Evolutionary conservation across 148 eudicot genomes (phyloP), one percentile per base, ranked within the genome.

Genomic region (Rhododendron kiyosumense): DNA sequence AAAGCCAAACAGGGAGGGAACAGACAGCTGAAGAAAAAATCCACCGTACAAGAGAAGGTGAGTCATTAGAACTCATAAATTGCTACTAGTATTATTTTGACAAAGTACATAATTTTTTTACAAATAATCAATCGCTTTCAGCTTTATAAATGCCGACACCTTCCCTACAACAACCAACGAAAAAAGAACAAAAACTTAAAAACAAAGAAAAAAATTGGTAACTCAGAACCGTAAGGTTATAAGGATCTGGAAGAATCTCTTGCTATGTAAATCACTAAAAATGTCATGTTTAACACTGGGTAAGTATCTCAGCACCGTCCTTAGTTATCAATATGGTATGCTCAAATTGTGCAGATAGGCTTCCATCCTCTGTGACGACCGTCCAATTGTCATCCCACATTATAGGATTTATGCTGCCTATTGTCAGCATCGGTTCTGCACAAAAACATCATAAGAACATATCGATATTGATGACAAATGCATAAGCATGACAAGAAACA

Each of bases 371-470:
- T 0, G 99, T 97, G 28, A 97, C 98, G 8, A 97, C 95, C 0
- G 98, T 97, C 99, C 99, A 97, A 57, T 95, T 86, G 85, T 97
- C 98, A 22, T 97, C 94, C 99, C 99, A 97, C 89, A 95, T 95
- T 22, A 93, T 84, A 17, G 96, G 95, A 51, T 94, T 88, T 87
- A 86, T 93, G 92, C 96, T 95, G 45, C 98, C 99, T 3, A 94
- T 89, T 38, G 98, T 97, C 83, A 97, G 85, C 99, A 97, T 95
- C 12, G 99, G 99, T 85, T 97, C 99, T 97, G 96, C 89, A 86
- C 75, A n/a, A 88, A 45, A 11, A 17, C 6, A 81, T 30, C 28
- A 78, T 22, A 43, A 41, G 26, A 22, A 30, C 69, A 24, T 26
- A 83, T 24, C 28, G 18, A 43, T 13, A 61, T 1, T 4, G 2